Conservation (phyloP, 176 grass and related monocot genomes). For the Musa acuminata region DNA sequence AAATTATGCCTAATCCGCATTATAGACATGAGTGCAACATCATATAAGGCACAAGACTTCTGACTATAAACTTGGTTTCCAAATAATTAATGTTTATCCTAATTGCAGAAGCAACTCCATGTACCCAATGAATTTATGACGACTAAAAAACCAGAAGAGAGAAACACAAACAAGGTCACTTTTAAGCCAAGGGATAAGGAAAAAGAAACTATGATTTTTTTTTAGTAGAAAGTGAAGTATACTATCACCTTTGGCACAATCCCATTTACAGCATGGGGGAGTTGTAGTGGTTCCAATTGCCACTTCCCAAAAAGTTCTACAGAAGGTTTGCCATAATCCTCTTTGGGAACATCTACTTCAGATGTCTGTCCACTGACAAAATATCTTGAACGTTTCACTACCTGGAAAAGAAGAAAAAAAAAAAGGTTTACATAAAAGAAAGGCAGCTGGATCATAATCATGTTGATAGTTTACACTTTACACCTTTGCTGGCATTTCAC, state of each 20-base stretch:
- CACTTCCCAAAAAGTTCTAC: constrained; percentile 80
- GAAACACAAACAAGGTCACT: too few species aligned
- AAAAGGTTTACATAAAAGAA: constrained; percentile 1
- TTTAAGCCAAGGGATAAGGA: too few species aligned
- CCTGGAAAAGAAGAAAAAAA: constrained; percentile 34
- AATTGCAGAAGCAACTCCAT: too few species aligned
- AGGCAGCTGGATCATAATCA: neutral
- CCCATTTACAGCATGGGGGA: constrained; percentile 66
- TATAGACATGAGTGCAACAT: too few species aligned
- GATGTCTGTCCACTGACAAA: constrained; percentile 33
- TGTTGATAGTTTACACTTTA: constrained; percentile 2
- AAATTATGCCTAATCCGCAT: too few species aligned
- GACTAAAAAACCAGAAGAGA: too few species aligned
- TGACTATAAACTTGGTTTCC: too few species aligned
- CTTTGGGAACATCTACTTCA: constrained; percentile 36
- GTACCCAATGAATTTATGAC: too few species aligned
- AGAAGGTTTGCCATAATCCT: constrained; percentile 37
- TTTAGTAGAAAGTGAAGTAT: constrained; percentile 7
- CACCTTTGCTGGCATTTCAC: constrained; percentile 71
- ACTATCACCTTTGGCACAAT: constrained; percentile 75
- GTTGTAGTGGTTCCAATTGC: constrained; percentile 74
- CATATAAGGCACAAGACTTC: too few species aligned
- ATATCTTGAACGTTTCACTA: constrained; percentile 56
- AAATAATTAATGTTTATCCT: too few species aligned
- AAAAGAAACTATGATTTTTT: neutral